Evolutionary conservation across 2,329 filamentous ascomycete genomes (phyloP).

Genomic region (Ophiocordyceps australis): DNA sequence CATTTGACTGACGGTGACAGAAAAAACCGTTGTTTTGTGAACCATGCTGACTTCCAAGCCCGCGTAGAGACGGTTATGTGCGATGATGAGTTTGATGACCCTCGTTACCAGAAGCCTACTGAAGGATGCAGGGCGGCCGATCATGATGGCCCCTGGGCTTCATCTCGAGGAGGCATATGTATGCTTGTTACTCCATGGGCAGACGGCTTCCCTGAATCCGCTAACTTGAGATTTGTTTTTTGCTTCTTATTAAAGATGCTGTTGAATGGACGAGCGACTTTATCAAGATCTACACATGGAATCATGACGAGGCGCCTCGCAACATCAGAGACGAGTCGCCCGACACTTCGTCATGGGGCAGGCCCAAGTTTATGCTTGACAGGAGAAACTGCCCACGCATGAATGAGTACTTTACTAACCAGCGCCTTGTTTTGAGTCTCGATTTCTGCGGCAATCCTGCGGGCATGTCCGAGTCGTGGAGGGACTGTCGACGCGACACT

Average conservation of each 20-base stretch:
- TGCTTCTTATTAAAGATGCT: slow-evolving; percentile 10
- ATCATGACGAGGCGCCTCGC: slow-evolving; percentile 10
- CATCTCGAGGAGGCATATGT: too few species aligned
- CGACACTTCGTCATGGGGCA: slow-evolving; percentile 45
- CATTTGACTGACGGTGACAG: slow-evolving; percentile 23
- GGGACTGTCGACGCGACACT: slow-evolving; percentile 9
- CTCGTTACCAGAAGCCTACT: too few species aligned
- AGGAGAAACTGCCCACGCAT: slow-evolving; percentile 43
- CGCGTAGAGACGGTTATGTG: too few species aligned
- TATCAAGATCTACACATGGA: slow-evolving; percentile 24
- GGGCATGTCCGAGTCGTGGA: slow-evolving; percentile 14
- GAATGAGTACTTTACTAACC: slow-evolving; percentile 38
- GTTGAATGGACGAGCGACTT: slow-evolving; percentile 21
- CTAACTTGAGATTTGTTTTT: too few species aligned
- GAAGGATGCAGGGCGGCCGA: slow-evolving; percentile 23
- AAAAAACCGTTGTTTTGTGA: slow-evolving; percentile 17
- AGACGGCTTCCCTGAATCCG: too few species aligned
- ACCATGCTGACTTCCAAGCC: too few species aligned
- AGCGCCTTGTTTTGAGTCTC: slow-evolving; percentile 60
- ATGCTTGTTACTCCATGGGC: too few species aligned
- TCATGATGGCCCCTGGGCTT: slow-evolving; percentile 17
- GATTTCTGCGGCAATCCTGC: slow-evolving; percentile 60
- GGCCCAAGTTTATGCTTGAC: slow-evolving; percentile 42
- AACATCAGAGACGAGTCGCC: slow-evolving; percentile 26
- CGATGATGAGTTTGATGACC: too few species aligned